These are phyloP conservation scores for Hexamita inflata DNA, from an alignment of 208 protist genomes.

Conservation along the genomic window DNA sequence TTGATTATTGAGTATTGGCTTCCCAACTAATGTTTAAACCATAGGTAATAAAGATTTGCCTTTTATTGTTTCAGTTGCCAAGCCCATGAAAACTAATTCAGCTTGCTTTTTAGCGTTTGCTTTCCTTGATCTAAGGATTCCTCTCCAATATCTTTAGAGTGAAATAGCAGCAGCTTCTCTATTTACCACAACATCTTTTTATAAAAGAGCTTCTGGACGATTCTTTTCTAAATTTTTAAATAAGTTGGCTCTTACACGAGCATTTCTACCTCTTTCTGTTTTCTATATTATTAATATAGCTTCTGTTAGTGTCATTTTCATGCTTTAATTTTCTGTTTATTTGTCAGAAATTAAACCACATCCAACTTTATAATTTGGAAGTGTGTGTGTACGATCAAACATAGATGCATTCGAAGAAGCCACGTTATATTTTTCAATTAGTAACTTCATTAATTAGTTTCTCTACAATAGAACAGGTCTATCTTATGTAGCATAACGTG, in stretches of 20 bases:
- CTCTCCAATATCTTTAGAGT: neutral
- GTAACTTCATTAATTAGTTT: neutral
- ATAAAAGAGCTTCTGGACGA: neutral
- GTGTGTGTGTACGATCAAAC: conserved; percentile 1
- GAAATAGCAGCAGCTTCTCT: neutral
- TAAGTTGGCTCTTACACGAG: neutral
- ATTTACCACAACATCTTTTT: neutral
- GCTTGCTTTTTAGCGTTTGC: neutral
- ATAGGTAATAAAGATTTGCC: no score
- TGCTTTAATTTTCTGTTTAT: no score
- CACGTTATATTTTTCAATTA: neutral
- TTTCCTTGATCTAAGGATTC: neutral
- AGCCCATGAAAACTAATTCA: neutral
- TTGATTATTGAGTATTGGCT: no score
- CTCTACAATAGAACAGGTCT: neutral
- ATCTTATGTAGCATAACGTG: neutral
- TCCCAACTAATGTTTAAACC: no score
- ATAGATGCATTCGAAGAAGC: neutral
- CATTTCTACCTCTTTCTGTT: neutral
- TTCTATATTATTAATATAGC: conserved; percentile 2
- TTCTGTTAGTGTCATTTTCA: neutral
- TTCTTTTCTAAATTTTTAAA: neutral
- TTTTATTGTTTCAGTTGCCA: neutral
- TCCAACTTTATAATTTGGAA: neutral
- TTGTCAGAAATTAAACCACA: neutral